A percentile compares a stretch with the other conserved stretches of the same genome.
phyloP scores from a whole-genome alignment of 202 grass and related monocot genomes.

The Schoenoplectus triqueter region DNA sequence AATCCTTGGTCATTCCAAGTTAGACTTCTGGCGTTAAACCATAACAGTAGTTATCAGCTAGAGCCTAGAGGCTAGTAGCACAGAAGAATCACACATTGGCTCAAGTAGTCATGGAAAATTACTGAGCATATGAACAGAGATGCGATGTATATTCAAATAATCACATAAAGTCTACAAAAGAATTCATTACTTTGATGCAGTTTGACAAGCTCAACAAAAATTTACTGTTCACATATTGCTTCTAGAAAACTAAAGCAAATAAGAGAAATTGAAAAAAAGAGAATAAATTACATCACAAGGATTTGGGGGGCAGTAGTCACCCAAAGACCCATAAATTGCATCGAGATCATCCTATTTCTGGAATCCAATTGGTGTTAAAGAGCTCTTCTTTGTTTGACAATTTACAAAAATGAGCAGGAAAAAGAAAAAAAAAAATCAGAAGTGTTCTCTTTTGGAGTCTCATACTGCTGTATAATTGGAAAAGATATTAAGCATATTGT shows the following conservation, averaged over 20 bases:
- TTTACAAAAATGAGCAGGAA: slow-evolving; percentile 53
- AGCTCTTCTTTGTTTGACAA: slow-evolving; percentile 51
- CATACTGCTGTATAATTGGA: slow-evolving; percentile 72
- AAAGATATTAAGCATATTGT: slow-evolving; percentile 73
- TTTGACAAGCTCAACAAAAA: slow-evolving; percentile 42
- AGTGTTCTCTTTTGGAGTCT: slow-evolving; percentile 48
- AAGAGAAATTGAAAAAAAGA: slow-evolving; percentile 46
- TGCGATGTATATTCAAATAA: slow-evolving; percentile 35
- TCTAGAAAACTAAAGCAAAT: slow-evolving; percentile 41
- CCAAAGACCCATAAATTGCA: slow-evolving; percentile 17
- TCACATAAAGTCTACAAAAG: slow-evolving; percentile 60
- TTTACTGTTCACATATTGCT: slow-evolving; percentile 45
- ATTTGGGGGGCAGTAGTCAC: slow-evolving; percentile 42
- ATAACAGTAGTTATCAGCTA: too few species aligned
- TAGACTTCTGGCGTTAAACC: too few species aligned
- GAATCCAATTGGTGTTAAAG: too few species aligned
- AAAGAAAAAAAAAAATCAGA: slow-evolving; percentile 31
- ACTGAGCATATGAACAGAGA: slow-evolving; percentile 35
- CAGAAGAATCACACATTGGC: background rate
- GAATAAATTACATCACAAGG: slow-evolving; percentile 54
- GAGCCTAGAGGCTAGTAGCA: background rate
- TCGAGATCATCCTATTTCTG: too few species aligned
- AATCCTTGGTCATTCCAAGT: too few species aligned
- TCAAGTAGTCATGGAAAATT: background rate
- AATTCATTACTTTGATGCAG: slow-evolving; percentile 41